Evolutionary conservation across 2,329 filamentous ascomycete genomes (phyloP), one percentile per base, ranked within the genome.

Genomic region (Fusarium nodosum): DNA sequence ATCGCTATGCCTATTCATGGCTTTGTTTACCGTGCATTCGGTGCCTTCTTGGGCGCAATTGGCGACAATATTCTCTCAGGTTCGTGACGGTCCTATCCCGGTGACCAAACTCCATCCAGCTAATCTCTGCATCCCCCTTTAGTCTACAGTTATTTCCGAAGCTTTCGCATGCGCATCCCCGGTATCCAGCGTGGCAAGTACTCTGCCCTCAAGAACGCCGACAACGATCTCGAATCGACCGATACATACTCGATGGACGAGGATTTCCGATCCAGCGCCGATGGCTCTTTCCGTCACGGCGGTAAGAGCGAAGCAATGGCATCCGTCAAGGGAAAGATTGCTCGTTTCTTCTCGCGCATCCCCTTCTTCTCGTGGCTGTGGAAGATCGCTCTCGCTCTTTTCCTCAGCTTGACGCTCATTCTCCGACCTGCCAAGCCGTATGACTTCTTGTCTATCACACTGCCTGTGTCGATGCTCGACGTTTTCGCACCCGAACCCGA

Each of bases 371-470:
- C 59, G 5, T 68, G 64, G 66, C 39, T 74, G 8, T 46, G 60
- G 41, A 72, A 72, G 53, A 39, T 67, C 4, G 60, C 59, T 15
- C 5, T 74, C 3, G 42, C 71, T 8, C 54, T 67, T 20, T 73
- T 77, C 22, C 50, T 78, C 10, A 42, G 50, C 13, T 50, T 73
- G n/a, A 64, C 66, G 1, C 48, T 71, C n/a, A 38, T 75, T 16
- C 33, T 77, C 18, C 71, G 77, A 30, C 75, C 77, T n/a, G 59
- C 72, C 15, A 71, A 74, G 39, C 78, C 78, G 3, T 79, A 78
- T 64, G 63, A 72, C 50, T 73, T 76, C 39, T 72, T 79, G 64
- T 75, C 77, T 6, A 70, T 73, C 18, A 79, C 78, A 0, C 71
- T 79, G 8, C 77, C 78, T 2, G 60, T 77, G 2, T 71, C 77